These are phyloP conservation scores for Alternaria gaisen DNA, from an alignment of 2,329 filamentous ascomycete species.

Conservation along the genomic window DNA sequence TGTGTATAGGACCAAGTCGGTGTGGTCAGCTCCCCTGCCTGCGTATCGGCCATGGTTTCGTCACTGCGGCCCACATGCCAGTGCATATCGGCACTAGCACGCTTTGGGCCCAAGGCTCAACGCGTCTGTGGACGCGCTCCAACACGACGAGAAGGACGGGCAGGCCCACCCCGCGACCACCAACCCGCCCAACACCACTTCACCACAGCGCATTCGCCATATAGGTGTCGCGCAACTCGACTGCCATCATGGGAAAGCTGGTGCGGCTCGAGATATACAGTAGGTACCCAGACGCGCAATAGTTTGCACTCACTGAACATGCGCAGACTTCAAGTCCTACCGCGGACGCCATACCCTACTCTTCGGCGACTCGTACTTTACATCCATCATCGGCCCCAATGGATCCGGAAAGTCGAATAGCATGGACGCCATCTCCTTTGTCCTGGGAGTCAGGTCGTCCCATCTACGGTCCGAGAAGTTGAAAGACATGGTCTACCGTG, in stretches of 20 bases:
- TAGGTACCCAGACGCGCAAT: slow-evolving; percentile 56
- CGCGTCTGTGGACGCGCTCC: slow-evolving; percentile 24
- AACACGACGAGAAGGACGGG: slow-evolving; percentile 10
- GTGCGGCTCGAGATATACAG: slow-evolving; percentile 94
- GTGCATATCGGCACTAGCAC: slow-evolving; percentile 25
- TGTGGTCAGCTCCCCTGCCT: not conserved
- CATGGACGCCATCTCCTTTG: slow-evolving; percentile 99
- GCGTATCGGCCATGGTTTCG: slow-evolving; percentile 25
- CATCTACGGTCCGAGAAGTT: slow-evolving; percentile 93
- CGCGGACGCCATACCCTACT: slow-evolving; percentile 94
- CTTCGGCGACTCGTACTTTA: slow-evolving; percentile 98
- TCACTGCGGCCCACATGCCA: slow-evolving; percentile 29
- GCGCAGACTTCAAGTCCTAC: slow-evolving; percentile 96
- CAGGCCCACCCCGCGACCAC: slow-evolving; percentile 12
- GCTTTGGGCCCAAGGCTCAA: slow-evolving; percentile 9
- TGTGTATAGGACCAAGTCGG: not conserved
- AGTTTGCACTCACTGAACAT: slow-evolving; percentile 21
- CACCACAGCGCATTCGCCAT: slow-evolving; percentile 21
- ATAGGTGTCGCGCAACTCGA: slow-evolving; percentile 22
- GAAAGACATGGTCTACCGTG: slow-evolving; percentile 94
- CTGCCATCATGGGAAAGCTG: slow-evolving; percentile 83
- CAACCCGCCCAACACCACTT: slow-evolving; percentile 8
- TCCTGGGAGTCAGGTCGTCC: slow-evolving; percentile 98
- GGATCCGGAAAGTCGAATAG: slow-evolving; percentile 99
- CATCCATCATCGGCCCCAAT: slow-evolving; percentile 99